Percentiles rank a stretch among this genome's conserved stretches.
Evolutionary conservation across 192 early-diverging fungal species (phyloP).

Genomic region (Chytriomyces confervae): DNA sequence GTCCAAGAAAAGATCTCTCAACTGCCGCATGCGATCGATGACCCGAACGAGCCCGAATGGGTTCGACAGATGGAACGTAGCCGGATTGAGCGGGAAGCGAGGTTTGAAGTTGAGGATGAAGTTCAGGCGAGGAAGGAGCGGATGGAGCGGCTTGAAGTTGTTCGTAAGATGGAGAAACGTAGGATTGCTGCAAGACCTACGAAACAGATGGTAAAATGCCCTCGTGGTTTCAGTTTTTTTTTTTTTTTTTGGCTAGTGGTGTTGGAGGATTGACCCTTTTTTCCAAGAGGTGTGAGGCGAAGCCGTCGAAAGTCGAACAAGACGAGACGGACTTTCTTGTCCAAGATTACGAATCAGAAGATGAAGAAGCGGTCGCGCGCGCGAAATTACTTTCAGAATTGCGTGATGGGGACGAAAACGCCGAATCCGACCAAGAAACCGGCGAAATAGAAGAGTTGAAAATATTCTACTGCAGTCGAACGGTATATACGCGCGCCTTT

Average conservation of each 20-base stretch:
- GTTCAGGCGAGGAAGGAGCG: background rate
- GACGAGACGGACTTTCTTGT: conserved; percentile 57
- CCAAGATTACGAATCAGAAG: conserved; percentile 72
- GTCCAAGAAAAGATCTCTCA: background rate
- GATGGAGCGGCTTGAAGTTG: conserved; percentile 15
- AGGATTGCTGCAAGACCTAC: background rate
- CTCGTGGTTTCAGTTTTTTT: no score
- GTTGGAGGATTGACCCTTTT: no score
- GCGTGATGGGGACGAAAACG: conserved; percentile 25
- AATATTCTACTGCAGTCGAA: conserved; percentile 51
- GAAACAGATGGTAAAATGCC: background rate
- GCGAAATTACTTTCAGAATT: background rate
- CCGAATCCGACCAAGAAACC: conserved; percentile 36
- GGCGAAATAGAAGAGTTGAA: conserved; percentile 63
- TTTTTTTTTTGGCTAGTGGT: no score
- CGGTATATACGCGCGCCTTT: conserved; percentile 32
- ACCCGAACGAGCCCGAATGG: conserved; percentile 48
- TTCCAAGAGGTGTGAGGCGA: no score
- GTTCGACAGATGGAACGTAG: conserved; percentile 15
- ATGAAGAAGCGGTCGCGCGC: conserved; percentile 14
- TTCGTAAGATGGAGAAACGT: conserved; percentile 14
- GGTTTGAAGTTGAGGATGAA: background rate
- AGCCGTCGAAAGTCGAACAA: conserved; percentile 21
- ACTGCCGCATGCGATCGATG: background rate
- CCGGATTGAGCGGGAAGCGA: conserved; percentile 11